Base-by-base conservation (phyloP, 1,284 basidiomycete genomes). In the Neonothopanus nambi region DNA sequence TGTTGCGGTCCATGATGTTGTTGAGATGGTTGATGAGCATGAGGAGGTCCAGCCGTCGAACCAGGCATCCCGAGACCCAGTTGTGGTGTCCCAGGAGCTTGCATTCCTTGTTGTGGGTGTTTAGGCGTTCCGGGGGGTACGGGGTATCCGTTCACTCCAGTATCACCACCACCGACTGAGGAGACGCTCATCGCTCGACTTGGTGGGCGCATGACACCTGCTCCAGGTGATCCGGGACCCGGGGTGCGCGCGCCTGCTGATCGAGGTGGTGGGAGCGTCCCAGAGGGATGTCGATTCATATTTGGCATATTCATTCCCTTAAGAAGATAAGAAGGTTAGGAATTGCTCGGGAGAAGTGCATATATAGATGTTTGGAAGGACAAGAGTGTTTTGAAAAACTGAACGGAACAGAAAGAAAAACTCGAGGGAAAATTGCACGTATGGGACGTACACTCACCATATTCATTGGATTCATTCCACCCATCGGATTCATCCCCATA, bases 161-260 rank as follows among this genome's bases (percentile, higher is more conserved):
- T 28, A n/a, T 47, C 50, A 17, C 21, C 44, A 9, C 26, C 42
- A n/a, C 45, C 48, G 9, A 20, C 38, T 35, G 42, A 38, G 15
- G 40, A 43, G 13, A 37, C 48, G 30, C 46, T 52, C 45, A 44
- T 52, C 2, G 56, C 44, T 12, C 56, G 26, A 43, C 56, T 57
- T 3, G 52, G 52, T 20, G 56, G 56, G 30, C 56, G 51, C 33
- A 46, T 46, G 9, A 21, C 17, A 33, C 35, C 35, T 13, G 35
- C 26, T 47, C 42, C 28, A 20, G 54, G 54, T 17, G 50, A 45
- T 24, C 33, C 44, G 13, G 44, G 51, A 15, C 51, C 40, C n/a
- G 50, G 26, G 43, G 54, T 28, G 20, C 36, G 24, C 9, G 21
- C 41, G 33, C 23, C 38, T 35, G 46, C 37, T 35, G 40, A 43